phyloP scores from a whole-genome alignment of 352 stramenopile genomes.

The Phytophthora multivora region DNA sequence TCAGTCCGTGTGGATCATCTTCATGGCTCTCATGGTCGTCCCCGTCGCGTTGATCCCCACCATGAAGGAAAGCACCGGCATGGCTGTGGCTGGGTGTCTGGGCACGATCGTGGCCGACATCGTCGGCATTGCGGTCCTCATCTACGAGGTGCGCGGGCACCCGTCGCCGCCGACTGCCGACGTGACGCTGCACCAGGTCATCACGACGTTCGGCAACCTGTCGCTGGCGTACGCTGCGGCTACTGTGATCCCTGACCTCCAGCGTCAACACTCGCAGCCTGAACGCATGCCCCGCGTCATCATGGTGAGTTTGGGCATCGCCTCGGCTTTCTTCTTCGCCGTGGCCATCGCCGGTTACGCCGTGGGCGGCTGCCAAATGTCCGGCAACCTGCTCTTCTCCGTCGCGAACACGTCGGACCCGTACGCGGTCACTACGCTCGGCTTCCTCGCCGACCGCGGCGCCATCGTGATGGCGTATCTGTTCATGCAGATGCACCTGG shows the following conservation, averaged over 20 bases:
- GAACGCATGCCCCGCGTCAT: conserved; percentile 38
- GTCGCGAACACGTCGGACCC: conserved; percentile 25
- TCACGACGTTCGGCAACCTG: conserved; percentile 36
- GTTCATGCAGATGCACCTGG: conserved; percentile 38
- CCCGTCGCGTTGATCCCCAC: conserved; percentile 32
- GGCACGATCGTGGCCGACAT: conserved; percentile 34
- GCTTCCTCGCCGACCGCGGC: conserved; percentile 23
- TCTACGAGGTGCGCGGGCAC: conserved; percentile 23
- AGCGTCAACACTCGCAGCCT: conserved; percentile 32
- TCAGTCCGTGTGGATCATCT: conserved; percentile 36
- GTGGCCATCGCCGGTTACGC: conserved; percentile 23
- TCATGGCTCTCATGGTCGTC: conserved; percentile 31
- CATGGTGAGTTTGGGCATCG: conserved; percentile 22
- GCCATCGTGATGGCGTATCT: conserved; percentile 30
- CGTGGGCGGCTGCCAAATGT: conserved; percentile 29
- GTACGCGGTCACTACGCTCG: conserved; percentile 16
- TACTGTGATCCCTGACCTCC: conserved; percentile 30
- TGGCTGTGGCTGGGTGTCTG: conserved; percentile 29
- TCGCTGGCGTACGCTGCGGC: conserved; percentile 36
- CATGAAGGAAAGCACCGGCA: conserved; percentile 30
- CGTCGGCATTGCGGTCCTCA: conserved; percentile 26
- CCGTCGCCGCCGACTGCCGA: conserved; percentile 20
- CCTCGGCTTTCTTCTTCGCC: conserved; percentile 24
- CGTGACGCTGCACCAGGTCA: conserved; percentile 26
- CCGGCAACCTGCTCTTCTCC: conserved; percentile 34